Conservation (phyloP, 805 yeast species). For the Barnettozyma sucrosica region DNA sequence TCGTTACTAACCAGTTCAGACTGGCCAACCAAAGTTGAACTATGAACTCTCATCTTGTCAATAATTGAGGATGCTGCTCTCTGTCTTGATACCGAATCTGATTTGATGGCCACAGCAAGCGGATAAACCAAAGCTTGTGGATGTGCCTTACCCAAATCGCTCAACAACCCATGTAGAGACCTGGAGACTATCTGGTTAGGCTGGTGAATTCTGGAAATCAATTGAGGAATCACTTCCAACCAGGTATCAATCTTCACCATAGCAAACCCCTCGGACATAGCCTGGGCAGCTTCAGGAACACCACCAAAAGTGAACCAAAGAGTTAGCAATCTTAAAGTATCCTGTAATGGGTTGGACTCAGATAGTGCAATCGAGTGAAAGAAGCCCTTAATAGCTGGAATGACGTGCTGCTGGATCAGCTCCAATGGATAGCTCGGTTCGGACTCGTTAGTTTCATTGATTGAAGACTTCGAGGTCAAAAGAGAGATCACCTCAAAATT, state of each 20-base stretch:
- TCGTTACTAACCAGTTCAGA: slow-evolving; percentile 93
- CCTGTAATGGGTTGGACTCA: slow-evolving; percentile 82
- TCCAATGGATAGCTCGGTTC: slow-evolving; percentile 38
- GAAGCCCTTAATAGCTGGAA: slow-evolving; percentile 94
- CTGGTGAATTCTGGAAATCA: slow-evolving; percentile 94
- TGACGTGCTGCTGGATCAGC: slow-evolving; percentile 77
- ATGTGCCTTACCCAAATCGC: slow-evolving; percentile 89
- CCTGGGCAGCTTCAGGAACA: slow-evolving; percentile 80
- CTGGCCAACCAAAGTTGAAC: slow-evolving; percentile 79
- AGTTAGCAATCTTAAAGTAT: slow-evolving; percentile 81
- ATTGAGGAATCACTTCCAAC: slow-evolving; percentile 93
- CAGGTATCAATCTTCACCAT: slow-evolving; percentile 89
- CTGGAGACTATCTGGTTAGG: slow-evolving; percentile 81
- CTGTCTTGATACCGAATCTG: slow-evolving; percentile 85
- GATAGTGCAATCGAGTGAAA: slow-evolving; percentile 92
- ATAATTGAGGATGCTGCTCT: slow-evolving; percentile 87
- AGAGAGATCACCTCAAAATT: slow-evolving; percentile 90
- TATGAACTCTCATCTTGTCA: slow-evolving; percentile 87
- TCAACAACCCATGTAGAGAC: slow-evolving; percentile 69
- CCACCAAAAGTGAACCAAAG: slow-evolving; percentile 98
- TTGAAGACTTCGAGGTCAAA: slow-evolving; percentile 32
- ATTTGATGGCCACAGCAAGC: slow-evolving; percentile 89
- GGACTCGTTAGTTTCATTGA: slow-evolving; percentile 26
- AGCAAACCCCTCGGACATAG: slow-evolving; percentile 84
- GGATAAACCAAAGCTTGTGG: slow-evolving; percentile 97